Conservation (phyloP, 495 filamentous ascomycete species). For the Letharia lupina region DNA sequence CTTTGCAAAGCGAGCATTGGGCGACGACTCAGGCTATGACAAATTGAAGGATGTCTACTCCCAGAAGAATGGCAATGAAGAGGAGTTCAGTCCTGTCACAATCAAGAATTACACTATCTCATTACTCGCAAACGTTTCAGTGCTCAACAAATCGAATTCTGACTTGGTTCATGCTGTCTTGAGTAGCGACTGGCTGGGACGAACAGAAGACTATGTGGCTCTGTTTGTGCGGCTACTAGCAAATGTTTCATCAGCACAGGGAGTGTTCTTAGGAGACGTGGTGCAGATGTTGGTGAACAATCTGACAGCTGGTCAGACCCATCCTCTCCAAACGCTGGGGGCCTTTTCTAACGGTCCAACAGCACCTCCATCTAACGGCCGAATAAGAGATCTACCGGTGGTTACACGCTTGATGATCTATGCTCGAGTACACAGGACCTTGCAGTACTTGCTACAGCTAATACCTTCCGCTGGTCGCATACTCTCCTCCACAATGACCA, state of each 20-base stretch:
- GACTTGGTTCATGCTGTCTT: constrained; percentile 67
- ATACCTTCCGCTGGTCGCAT: constrained; percentile 69
- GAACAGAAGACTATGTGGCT: constrained; percentile 70
- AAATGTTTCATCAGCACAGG: constrained; percentile 71
- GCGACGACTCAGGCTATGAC: constrained; percentile 65
- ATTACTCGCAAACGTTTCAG: constrained; percentile 61
- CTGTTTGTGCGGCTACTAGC: constrained; percentile 74
- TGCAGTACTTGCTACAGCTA: constrained; percentile 67
- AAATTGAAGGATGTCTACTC: constrained; percentile 61
- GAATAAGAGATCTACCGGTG: constrained; percentile 49
- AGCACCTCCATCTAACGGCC: constrained; percentile 43
- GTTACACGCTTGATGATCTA: constrained; percentile 54
- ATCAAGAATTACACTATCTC: constrained; percentile 69
- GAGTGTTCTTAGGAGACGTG: constrained; percentile 52
- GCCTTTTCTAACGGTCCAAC: constrained; percentile 14
- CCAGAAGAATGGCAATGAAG: constrained; percentile 38
- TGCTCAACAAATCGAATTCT: constrained; percentile 63
- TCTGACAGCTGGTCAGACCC: constrained; percentile 48
- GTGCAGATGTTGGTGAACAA: constrained; percentile 73
- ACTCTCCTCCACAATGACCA: constrained; percentile 53
- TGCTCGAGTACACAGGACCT: constrained; percentile 60
- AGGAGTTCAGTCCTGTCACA: constrained; percentile 43
- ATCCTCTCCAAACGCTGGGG: not conserved
- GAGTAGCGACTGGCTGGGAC: constrained; percentile 71
- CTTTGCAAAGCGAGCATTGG: constrained; percentile 56